Base-by-base conservation (phyloP, 1,284 basidiomycete genomes). In the Fomitopsis betulina region DNA sequence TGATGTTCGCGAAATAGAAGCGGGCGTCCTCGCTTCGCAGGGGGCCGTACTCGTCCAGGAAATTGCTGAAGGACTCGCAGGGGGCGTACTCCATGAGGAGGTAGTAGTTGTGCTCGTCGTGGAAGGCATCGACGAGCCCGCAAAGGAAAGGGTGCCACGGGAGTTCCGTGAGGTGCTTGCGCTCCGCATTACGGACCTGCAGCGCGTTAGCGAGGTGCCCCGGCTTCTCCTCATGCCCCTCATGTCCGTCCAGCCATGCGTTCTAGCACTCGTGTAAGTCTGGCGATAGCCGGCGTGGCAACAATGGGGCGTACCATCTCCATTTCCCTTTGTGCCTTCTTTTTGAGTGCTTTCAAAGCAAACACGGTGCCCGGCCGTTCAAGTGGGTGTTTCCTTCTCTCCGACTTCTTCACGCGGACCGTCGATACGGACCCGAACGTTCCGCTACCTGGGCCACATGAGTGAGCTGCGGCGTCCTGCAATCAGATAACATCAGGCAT, bases 1-100 rank as follows among this genome's bases (percentile, higher is more conserved):
- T 84, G 66, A 94, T 76, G 62, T 84, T 85, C 27, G 77, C 68
- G 62, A 78, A 79, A 66, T 83, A 85, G 68, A 86, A 86, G 5
- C 72, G 69, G 7, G 73, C 71, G 0, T 63, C 67, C 0, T 63
- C 50, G 27, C 72, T 62, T 8, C 72, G 66, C 1, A 81, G 61
- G 0, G 73, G 75, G 17, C 67, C 70, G 9, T 60, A 60, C 21
- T 60, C 54, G 42, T 67, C 63, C 30, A 83, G 73, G 38, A 75
- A 58, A 7, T 72, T 63, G 32, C 70, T 70, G 1, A 85, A 67
- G 6, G 74, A 75, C 0, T 76, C 77, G 38, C 73, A 71, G 0
- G 78, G 74, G 9, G 75, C 74, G 60, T 75, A 73, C 67, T 86
- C 84, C 38, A 82, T 69, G 61, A 78, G 66, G 42, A 79, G 66